Evolutionary conservation across 768 basidiomycete species (phyloP).

Genomic region (Lentinula guzmanii): DNA sequence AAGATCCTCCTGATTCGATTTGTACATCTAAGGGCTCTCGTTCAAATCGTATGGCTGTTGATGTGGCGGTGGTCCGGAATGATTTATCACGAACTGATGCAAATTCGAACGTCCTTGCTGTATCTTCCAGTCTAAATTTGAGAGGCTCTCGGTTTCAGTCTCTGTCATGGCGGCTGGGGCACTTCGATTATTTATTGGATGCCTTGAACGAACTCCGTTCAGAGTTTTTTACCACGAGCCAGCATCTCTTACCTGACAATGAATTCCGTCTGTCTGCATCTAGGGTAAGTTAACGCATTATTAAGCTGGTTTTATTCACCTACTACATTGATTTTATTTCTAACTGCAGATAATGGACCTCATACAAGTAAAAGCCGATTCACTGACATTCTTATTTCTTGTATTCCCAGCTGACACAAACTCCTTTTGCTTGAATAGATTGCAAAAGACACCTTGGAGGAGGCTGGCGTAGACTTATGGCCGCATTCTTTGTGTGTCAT

Average conservation of each 20-base stretch:
- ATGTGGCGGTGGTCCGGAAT: not conserved
- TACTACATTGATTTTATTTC: too few species aligned
- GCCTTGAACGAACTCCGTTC: not conserved
- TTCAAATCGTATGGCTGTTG: not conserved
- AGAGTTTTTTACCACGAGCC: not conserved
- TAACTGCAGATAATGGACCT: not conserved
- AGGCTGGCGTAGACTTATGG: not conserved
- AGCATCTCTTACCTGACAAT: not conserved
- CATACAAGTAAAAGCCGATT: not conserved
- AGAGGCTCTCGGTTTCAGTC: not conserved
- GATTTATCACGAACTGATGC: not conserved
- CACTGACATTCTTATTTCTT: not conserved
- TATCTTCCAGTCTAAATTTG: not conserved
- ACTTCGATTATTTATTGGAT: not conserved
- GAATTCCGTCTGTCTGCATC: not conserved
- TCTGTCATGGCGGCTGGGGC: not conserved
- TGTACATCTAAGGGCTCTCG: not conserved
- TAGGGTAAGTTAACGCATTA: not conserved
- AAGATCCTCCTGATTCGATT: not conserved
- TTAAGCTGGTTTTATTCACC: not conserved
- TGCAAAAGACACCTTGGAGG: not conserved
- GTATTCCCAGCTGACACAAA: not conserved
- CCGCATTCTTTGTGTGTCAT: conserved; percentile 1
- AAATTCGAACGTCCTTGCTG: not conserved
- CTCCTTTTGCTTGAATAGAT: not conserved